Base-by-base conservation (phyloP, 2,329 filamentous ascomycete genomes). In the Aspergillus persii region DNA sequence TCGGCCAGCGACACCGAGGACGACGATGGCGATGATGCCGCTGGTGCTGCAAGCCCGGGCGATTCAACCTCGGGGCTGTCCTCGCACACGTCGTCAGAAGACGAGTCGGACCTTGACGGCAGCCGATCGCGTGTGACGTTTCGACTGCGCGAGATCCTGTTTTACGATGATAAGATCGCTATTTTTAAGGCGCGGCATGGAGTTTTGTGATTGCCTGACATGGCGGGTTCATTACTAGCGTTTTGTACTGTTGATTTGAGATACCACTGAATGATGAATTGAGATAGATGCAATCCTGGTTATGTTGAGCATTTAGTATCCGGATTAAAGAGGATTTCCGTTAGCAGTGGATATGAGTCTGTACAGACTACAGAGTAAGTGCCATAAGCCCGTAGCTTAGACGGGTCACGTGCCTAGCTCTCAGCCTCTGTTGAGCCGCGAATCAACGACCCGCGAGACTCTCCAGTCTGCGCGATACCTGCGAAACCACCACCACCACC, bases 131-230 rank as follows among this genome's bases (percentile, higher is more conserved):
- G 67, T 5, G 71, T 76, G 31, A 77, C 82, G 66, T 81, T 93
- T 60, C 82, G 86, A 56, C 77, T 94, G 64, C 81, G 89, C 61
- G 90, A 94, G 78, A 94, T 95, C 63, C 75, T 93, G 62, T 94
- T 92, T 74, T 93, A 92, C 68, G 91, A 94, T 71, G 90, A 94
- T 71, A 91, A 91, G 74, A 86, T 92, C 55, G 86, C 89, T 30
- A 88, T 94, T 59, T 94, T 94, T 77, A 90, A 89, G 73, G 89
- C 89, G 33, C 83, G 90, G 61, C 87, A 91, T 74, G 86, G 84
- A 53, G 69, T 73, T 63, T 68, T 80, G 50, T 79, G 67, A 73
- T 58, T 46, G 33, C 11, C 36, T 15, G 36, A 15, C 36, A 41
- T 50, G n/a, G 15, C 50, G 54, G 54, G 57, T 55, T 36, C 56